Percentiles rank a stretch among this genome's conserved stretches.
Evolutionary conservation across 371 early-diverging fungal genomes (phyloP).

Genomic region (Mortierella sp.): DNA sequence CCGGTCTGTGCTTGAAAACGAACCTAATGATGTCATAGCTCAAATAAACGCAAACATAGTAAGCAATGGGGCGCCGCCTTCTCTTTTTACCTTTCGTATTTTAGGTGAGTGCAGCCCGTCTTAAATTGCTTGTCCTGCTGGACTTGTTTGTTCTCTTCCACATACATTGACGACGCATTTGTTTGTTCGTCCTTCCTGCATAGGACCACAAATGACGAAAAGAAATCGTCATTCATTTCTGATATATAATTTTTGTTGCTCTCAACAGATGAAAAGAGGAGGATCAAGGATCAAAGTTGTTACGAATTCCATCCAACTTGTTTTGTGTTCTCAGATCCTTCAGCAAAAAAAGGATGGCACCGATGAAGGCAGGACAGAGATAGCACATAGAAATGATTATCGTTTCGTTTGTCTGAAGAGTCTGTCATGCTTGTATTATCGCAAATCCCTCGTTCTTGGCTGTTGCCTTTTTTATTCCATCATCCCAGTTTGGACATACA

Average conservation of each 20-base stretch:
- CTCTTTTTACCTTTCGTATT: not conserved
- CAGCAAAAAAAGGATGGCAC: not conserved
- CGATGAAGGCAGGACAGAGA: no score
- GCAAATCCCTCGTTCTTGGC: not conserved
- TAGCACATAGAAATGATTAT: not conserved
- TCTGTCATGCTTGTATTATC: not conserved
- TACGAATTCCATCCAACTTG: not conserved
- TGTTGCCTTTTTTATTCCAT: not conserved
- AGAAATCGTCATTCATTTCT: not conserved
- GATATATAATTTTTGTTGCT: not conserved
- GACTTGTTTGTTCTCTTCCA: not conserved
- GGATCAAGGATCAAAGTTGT: not conserved
- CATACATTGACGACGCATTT: not conserved
- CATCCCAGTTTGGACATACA: not conserved
- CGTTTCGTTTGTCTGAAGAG: not conserved
- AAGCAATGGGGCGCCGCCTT: not conserved
- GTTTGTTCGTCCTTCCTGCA: not conserved
- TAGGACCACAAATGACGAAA: not conserved
- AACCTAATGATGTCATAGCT: not conserved
- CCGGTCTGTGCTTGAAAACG: conserved; percentile 10
- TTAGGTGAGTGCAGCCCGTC: not conserved
- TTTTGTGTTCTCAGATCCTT: not conserved
- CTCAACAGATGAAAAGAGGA: not conserved
- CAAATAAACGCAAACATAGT: not conserved
- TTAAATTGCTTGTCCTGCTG: conserved; percentile 6